Base-by-base conservation (phyloP, 1,139 yeast species). In the Debaryomycetaceae sp. region DNA sequence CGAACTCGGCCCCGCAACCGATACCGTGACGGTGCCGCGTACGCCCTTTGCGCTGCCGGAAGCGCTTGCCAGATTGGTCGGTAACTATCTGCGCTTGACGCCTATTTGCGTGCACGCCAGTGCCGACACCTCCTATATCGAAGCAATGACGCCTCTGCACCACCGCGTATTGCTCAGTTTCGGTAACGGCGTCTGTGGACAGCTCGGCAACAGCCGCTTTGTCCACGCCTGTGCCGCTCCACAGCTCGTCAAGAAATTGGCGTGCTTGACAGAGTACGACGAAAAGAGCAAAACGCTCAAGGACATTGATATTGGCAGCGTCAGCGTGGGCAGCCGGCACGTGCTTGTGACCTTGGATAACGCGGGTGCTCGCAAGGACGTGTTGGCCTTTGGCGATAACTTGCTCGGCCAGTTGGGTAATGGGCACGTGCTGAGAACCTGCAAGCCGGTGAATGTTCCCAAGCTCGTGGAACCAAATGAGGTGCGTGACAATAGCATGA, bases 131-230 rank as follows among this genome's bases (percentile, higher is more conserved):
- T 68, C 90, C 1, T 83, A 66, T 52, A 45, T 72, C 27, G 53
- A 38, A 14, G 47, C 51, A 25, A 39, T 41, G 18, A 41, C 51
- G 15, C 39, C 41, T 13, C 25, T 18, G 22, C 32, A 34, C 13
- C 46, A 52, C 30, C 51, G 55, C 11, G 36, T 59, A 8, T 53
- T 71, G 30, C 58, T 77, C 40, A 65, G 85, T 4, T 77, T 86
- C 56, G 98, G 98, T 15, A 75, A 76, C 43, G 95, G 97, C 4
- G 53, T 80, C 30, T 68, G 70, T 41, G 98, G 97, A n/a, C 94
- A 85, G 53, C 61, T 86, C 33, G 98, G 96, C 13, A 69, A 73
- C 28, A 86, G 83, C 15, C 61, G 77, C 31, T 86, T 66, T 49
- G 58, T 78, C 28, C 95, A 86, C 47, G 77, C 83, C 12, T 80